Base-by-base conservation (phyloP, 2,329 filamentous ascomycete species). In the Thelonectria blattea region DNA sequence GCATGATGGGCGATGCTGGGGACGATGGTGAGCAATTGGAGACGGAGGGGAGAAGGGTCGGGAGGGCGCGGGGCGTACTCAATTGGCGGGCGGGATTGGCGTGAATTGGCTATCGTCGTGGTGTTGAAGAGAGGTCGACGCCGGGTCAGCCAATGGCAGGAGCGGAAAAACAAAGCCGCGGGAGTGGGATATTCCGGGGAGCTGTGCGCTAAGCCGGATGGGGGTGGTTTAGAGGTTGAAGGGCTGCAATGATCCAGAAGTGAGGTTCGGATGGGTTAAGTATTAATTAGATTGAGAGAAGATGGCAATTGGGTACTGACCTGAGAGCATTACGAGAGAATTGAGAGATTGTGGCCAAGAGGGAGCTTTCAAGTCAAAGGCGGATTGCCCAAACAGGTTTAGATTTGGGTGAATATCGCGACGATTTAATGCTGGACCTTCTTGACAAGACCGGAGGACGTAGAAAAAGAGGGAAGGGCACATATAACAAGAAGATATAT, bases 1-100 rank as follows among this genome's bases (percentile, higher is more conserved):
- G 84, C 89, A 93, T 93, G 65, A 20, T 74, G 74, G 63, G 56
- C 58, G 61, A 56, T 63, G 22, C 22, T 37, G n/a, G 8, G 32
- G 14, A 9, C 14, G 20, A 39, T 2, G 15, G 48, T 63, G n/a
- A 50, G 34, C 57, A 30, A 20, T 10, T 2, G n/a, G 11, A 18
- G 20, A 18, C 41, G 2, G 10, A 12, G 18, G 2, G 52, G 32
- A 27, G 24, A 55, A 41, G 55, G 49, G 1, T 30, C 27, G n/a
- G 41, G 41, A 11, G 24, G 34, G 47, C 2, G 24, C n/a, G 32
- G 27, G 58, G 42, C 65, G 41, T 71, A 75, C 73, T 76, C 72
- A 76, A 78, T 79, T 79, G 77, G 63, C 56, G 60, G 60, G 46
- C 51, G 43, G 42, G 50, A 52, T 15, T 58, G 58, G 65, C 61